Conservation (phyloP, 306 rosid genomes). For the Senna tora region DNA sequence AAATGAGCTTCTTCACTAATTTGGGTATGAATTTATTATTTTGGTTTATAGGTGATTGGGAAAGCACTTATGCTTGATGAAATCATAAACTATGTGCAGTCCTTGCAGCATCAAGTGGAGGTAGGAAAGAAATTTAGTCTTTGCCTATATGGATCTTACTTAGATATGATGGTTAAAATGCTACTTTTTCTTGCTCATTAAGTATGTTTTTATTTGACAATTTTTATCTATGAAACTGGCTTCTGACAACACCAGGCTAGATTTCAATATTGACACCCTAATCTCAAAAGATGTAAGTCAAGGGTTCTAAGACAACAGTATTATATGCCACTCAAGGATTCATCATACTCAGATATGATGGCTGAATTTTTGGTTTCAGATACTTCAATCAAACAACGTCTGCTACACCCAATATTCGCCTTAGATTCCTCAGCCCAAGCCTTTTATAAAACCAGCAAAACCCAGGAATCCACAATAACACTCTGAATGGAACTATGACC, state of each 20-base stretch:
- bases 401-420: slow-evolving; percentile 67
- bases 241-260: too few relatives aligned
- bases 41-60: too few relatives aligned
- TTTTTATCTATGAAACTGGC: too few relatives aligned
- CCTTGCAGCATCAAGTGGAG: slow-evolving; percentile 97
- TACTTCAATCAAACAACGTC: slow-evolving; percentile 62
- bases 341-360: too few relatives aligned
- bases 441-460: slow-evolving; percentile 75
- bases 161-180: slow-evolving; percentile 24
- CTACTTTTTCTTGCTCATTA: slow-evolving; percentile 41
- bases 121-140: slow-evolving; percentile 52
- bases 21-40: too few relatives aligned
- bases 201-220: slow-evolving; percentile 33
- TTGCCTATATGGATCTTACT: slow-evolving; percentile 32
- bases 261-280: too few relatives aligned
- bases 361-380: slow-evolving; percentile 66
- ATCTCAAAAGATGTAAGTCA: too few relatives aligned
- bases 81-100: slow-evolving; percentile 97
- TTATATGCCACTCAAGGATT: too few relatives aligned
- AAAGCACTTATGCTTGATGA: too few relatives aligned
- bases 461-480: slow-evolving; percentile 53
- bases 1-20: slow-evolving; percentile 30
- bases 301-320: too few relatives aligned
- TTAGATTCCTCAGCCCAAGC: slow-evolving; percentile 73
- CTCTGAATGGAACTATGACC: too few relatives aligned